Percentiles rank a stretch among this genome's conserved stretches.
Conservation (phyloP, 2,329 filamentous ascomycete species). For the Neonectria neomacrospora region DNA sequence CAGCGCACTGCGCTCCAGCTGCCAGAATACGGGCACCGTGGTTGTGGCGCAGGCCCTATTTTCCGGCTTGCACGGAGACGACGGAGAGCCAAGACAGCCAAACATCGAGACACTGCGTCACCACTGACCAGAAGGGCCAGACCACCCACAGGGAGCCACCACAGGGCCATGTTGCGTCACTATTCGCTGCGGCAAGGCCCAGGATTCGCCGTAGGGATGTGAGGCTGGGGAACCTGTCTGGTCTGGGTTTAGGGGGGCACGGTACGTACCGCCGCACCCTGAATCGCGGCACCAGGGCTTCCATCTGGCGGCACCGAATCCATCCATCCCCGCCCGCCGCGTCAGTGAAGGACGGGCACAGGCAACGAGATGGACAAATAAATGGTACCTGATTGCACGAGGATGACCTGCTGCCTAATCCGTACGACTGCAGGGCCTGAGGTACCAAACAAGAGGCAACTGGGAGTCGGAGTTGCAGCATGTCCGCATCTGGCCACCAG, state of each 20-base stretch:
- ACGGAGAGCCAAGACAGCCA: slow-evolving; percentile 13
- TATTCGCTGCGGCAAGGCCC: slow-evolving; percentile 4
- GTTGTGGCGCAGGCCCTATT: slow-evolving; percentile 23
- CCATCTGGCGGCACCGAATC: neutral
- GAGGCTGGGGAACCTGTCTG: slow-evolving; percentile 10
- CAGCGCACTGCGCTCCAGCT: neutral
- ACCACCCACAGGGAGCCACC: neutral
- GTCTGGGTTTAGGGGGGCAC: slow-evolving; percentile 3
- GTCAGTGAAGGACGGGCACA: neutral
- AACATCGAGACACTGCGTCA: slow-evolving; percentile 22
- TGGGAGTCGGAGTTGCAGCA: neutral
- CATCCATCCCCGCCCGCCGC: neutral
- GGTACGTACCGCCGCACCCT: slow-evolving; percentile 15
- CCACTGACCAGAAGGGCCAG: slow-evolving; percentile 11
- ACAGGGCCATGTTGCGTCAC: slow-evolving; percentile 17
- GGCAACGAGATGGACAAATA: neutral
- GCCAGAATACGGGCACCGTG: neutral
- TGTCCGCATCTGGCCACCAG: neutral
- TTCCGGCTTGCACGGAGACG: slow-evolving; percentile 20
- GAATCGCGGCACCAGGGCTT: slow-evolving; percentile 10
- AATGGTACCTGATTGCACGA: neutral
- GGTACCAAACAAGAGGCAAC: neutral
- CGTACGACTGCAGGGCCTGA: no score
- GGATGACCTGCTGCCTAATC: neutral
- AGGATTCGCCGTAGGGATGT: slow-evolving; percentile 8